These are phyloP conservation scores for Saturnispora bothae DNA, from an alignment of 805 yeast genomes.

Conservation along the genomic window DNA sequence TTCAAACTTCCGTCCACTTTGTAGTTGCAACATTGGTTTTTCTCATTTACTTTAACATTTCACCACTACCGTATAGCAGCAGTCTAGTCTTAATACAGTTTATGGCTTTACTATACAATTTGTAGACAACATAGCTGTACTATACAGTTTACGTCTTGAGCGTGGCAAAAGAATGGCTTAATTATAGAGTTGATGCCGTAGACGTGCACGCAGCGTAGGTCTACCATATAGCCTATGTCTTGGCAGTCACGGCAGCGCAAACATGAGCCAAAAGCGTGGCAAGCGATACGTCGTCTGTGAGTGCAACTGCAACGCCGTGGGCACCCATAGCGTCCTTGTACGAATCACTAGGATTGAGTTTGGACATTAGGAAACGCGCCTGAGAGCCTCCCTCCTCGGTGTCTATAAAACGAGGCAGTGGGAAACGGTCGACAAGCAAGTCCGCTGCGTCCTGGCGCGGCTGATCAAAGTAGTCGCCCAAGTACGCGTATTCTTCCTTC, in stretches of 20 bases:
- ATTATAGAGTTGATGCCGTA: no score
- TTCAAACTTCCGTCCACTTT: no score
- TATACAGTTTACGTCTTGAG: no score
- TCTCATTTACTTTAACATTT: no score
- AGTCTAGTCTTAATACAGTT: no score
- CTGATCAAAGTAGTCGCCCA: constrained; percentile 47
- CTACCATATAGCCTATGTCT: not conserved
- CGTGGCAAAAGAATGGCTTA: no score
- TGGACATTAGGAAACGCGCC: constrained; percentile 60
- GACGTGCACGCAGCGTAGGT: no score
- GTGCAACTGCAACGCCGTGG: constrained; percentile 27
- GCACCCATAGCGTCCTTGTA: constrained; percentile 30
- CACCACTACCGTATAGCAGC: no score
- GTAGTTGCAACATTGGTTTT: no score
- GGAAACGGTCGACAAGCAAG: constrained; percentile 54
- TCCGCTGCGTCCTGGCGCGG: constrained; percentile 61
- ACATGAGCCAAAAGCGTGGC: constrained; percentile 49
- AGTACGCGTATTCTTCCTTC: constrained; percentile 46
- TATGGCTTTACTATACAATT: no score
- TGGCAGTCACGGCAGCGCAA: constrained; percentile 25
- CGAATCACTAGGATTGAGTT: constrained; percentile 55
- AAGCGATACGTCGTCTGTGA: constrained; percentile 53
- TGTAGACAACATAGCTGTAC: no score
- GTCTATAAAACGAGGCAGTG: constrained; percentile 62
- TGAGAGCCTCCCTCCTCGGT: constrained; percentile 72